Evolutionary conservation across 108 stramenopile genomes (phyloP).

Genomic region (Schizochytrium sp.): DNA sequence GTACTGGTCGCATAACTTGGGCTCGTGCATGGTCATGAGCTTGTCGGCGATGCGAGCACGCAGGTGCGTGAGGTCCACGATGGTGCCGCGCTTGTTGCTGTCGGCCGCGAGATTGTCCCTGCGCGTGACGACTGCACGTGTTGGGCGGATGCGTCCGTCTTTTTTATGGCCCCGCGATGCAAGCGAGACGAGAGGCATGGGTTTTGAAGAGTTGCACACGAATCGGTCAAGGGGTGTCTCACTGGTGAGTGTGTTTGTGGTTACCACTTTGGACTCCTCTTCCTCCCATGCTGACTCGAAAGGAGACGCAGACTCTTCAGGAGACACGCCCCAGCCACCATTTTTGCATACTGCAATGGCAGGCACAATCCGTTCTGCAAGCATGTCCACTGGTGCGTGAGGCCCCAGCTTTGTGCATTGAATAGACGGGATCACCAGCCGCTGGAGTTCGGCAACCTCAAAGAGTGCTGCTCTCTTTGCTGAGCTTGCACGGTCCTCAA

Average conservation of each 20-base stretch:
- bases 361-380: not conserved
- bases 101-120: not conserved
- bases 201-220: not conserved
- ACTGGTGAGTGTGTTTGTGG: not conserved
- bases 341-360: not conserved
- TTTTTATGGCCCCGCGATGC: constrained; percentile 1
- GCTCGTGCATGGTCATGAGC: constrained; percentile 56
- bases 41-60: constrained; percentile 14
- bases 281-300: not conserved
- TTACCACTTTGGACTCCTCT: not conserved
- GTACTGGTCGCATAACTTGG: constrained; percentile 22
- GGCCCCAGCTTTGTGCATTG: not conserved
- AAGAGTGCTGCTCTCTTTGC: not conserved
- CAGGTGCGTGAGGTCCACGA: constrained; percentile 27
- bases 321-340: not conserved
- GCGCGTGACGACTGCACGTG: not conserved
- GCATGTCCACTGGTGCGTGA: not conserved
- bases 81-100: not conserved
- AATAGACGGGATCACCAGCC: constrained; percentile 33
- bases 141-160: not conserved
- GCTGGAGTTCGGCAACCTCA: constrained; percentile 12
- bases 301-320: too few relatives aligned
- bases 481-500: not conserved
- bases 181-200: constrained; percentile 11
- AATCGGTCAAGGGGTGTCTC: not conserved